Conservation (phyloP, 306 rosid species). For the Vigna mungo region DNA sequence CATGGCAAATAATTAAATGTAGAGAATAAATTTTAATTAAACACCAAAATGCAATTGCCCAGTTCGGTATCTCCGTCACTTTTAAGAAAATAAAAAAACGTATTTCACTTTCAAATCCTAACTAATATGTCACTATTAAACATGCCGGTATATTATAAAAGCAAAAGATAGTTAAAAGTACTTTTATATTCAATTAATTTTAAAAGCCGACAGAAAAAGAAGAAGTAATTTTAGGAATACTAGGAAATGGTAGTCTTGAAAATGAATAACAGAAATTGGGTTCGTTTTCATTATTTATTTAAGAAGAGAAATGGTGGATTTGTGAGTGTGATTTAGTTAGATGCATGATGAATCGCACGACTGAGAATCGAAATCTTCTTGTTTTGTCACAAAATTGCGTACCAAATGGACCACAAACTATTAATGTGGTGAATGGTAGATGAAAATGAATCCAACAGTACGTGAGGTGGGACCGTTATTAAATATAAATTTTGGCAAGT, state of each 20-base stretch:
- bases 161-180: background rate
- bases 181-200: background rate
- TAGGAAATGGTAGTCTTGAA: background rate
- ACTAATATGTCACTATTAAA: too few species aligned
- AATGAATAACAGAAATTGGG: background rate
- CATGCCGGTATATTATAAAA: too few species aligned
- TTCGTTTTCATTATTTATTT: background rate
- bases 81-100: too few species aligned
- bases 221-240: background rate
- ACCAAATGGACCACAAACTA: conserved; percentile 42
- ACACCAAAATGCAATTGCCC: too few species aligned
- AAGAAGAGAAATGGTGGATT: background rate
- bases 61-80: too few species aligned
- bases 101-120: too few species aligned
- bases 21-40: background rate
- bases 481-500: conserved; percentile 29
- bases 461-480: conserved; percentile 14
- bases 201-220: background rate
- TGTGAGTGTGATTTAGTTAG: background rate
- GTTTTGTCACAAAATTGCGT: conserved; percentile 19
- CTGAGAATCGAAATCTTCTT: conserved; percentile 21
- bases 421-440: conserved; percentile 46
- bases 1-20: background rate
- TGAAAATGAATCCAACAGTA: conserved; percentile 21
- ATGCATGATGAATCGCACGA: background rate